phyloP scores from a whole-genome alignment of 768 basidiomycete genomes.

The Pleurotus tuoliensis region DNA sequence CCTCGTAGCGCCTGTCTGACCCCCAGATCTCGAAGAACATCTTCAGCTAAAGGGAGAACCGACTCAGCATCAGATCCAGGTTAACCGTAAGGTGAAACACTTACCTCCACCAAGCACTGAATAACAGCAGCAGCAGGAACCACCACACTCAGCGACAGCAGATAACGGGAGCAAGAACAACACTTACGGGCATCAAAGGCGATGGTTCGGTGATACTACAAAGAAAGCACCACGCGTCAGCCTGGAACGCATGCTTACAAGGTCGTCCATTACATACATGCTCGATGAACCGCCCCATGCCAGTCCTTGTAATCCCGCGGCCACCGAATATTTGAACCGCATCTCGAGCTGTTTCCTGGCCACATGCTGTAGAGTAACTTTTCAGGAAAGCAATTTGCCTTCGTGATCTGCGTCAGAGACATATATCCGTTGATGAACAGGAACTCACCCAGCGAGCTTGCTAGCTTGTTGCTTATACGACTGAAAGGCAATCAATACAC shows the following conservation, averaged over 20 bases:
- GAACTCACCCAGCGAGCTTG: slow-evolving; percentile 63
- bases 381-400: slow-evolving; percentile 75
- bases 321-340: slow-evolving; percentile 77
- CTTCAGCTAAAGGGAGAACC: slow-evolving; percentile 39
- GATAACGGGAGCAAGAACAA: slow-evolving; percentile 27
- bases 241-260: not conserved
- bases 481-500: slow-evolving; percentile 16
- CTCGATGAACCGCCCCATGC: slow-evolving; percentile 77
- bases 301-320: slow-evolving; percentile 77
- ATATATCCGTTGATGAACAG: slow-evolving; percentile 7
- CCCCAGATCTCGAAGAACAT: slow-evolving; percentile 52
- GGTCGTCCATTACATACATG: slow-evolving; percentile 42
- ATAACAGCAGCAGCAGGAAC: not conserved
- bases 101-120: slow-evolving; percentile 16
- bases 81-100: not conserved
- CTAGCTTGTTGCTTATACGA: slow-evolving; percentile 74
- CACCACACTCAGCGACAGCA: not conserved
- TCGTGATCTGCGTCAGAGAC: not conserved
- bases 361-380: slow-evolving; percentile 58
- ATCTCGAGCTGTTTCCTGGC: slow-evolving; percentile 61
- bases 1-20: slow-evolving; percentile 68
- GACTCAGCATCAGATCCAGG: not conserved
- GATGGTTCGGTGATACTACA: slow-evolving; percentile 61
- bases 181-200: slow-evolving; percentile 55
- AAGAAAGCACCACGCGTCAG: not conserved